Percentiles rank a stretch among this genome's conserved stretches.
Conservation (phyloP, 495 filamentous ascomycete genomes). For the Penicillium arizonense region DNA sequence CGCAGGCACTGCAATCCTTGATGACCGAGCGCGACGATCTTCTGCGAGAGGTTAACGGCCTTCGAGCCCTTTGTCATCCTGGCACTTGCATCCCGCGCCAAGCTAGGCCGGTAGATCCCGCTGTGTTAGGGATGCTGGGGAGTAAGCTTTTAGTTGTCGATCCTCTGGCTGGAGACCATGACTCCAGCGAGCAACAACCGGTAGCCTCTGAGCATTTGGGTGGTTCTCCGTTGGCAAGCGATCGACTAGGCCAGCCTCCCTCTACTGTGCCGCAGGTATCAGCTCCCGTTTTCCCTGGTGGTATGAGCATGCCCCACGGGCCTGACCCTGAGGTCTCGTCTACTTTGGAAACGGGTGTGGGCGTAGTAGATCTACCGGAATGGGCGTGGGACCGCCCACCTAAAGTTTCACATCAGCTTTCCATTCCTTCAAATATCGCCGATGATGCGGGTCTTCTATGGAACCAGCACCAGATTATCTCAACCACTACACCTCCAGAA, state of each 20-base stretch:
- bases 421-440: not conserved
- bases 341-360: too few species aligned
- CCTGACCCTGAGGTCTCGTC: too few species aligned
- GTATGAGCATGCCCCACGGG: too few species aligned
- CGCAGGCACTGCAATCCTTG: not conserved
- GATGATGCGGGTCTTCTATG: slow-evolving; percentile 1
- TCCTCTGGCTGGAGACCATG: not conserved
- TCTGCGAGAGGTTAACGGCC: slow-evolving; percentile 7
- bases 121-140: slow-evolving; percentile 7
- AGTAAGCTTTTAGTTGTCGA: not conserved
- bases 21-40: slow-evolving; percentile 13
- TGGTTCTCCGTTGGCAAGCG: not conserved
- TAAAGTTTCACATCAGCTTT: not conserved
- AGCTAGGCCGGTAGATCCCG: slow-evolving; percentile 14
- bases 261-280: too few species aligned
- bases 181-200: not conserved
- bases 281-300: too few species aligned
- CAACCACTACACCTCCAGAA: slow-evolving; percentile 3
- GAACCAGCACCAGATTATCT: not conserved
- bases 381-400: not conserved
- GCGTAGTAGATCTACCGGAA: not conserved
- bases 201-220: not conserved
- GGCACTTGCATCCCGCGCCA: slow-evolving; percentile 8
- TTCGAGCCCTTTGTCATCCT: slow-evolving; percentile 12
- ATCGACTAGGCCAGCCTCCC: not conserved